Conservation (phyloP, 202 grass and related monocot genomes). For the Carex arenaria region DNA sequence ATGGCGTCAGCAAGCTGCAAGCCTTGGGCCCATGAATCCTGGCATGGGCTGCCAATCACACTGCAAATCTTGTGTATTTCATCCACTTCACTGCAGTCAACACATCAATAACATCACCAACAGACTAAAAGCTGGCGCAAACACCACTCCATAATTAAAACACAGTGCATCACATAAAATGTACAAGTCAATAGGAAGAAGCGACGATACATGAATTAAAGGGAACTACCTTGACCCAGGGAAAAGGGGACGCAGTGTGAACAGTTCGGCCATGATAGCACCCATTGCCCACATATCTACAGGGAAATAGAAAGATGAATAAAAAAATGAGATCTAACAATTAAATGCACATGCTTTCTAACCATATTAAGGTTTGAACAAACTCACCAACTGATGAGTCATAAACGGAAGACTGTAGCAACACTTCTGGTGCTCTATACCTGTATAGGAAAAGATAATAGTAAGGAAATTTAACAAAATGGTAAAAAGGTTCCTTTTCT, state of each 20-base stretch:
- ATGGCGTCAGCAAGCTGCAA: slow-evolving; percentile 70
- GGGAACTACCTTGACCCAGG: slow-evolving; percentile 73
- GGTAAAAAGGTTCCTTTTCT: neutral
- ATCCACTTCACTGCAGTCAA: slow-evolving; percentile 68
- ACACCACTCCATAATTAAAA: neutral
- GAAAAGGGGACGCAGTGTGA: slow-evolving; percentile 90
- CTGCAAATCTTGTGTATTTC: slow-evolving; percentile 93
- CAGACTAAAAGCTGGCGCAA: slow-evolving; percentile 22
- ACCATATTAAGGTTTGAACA: neutral
- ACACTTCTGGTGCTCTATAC: slow-evolving; percentile 96
- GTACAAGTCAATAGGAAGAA: neutral
- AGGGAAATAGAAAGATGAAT: slow-evolving; percentile 15
- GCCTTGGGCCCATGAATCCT: slow-evolving; percentile 73
- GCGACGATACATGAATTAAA: neutral
- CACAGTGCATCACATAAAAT: neutral
- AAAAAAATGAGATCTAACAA: slow-evolving; percentile 27
- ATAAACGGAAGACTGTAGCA: slow-evolving; percentile 88
- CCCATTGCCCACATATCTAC: slow-evolving; percentile 99
- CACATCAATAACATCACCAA: slow-evolving; percentile 6
- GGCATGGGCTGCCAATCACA: slow-evolving; percentile 85
- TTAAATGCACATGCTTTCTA: slow-evolving; percentile 1
- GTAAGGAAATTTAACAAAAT: slow-evolving; percentile 11
- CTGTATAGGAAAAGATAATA: slow-evolving; percentile 39
- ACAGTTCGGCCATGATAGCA: slow-evolving; percentile 97
- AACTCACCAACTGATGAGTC: slow-evolving; percentile 89